Evolutionary conservation across 2,329 filamentous ascomycete species (phyloP).

Genomic region (Talaromyces piceae): DNA sequence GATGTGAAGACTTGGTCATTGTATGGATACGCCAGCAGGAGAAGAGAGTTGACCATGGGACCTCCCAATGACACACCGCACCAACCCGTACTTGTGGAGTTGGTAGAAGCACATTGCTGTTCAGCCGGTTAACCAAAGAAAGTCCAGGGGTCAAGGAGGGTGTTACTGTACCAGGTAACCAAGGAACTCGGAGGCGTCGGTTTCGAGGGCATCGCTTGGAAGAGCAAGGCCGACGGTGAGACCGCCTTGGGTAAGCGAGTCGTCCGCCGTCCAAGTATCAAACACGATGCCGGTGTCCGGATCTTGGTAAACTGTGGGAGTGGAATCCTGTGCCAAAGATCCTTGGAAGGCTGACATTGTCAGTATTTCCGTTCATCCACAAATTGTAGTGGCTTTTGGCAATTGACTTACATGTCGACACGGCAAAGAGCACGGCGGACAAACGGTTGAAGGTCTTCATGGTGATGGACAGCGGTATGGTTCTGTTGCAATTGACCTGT

Average conservation of each 20-base stretch:
- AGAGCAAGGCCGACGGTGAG: constrained; percentile 51
- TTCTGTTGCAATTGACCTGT: neutral
- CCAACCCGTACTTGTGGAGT: constrained; percentile 47
- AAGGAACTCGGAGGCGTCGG: constrained; percentile 50
- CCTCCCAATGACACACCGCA: constrained; percentile 51
- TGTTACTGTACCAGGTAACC: constrained; percentile 44
- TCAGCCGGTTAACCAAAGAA: constrained; percentile 6
- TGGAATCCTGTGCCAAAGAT: constrained; percentile 9
- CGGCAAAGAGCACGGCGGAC: neutral
- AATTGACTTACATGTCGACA: neutral
- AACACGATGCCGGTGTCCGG: constrained; percentile 47
- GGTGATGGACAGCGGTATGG: neutral
- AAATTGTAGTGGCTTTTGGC: neutral
- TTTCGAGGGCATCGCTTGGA: constrained; percentile 42
- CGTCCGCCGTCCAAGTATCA: constrained; percentile 42
- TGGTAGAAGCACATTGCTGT: constrained; percentile 42
- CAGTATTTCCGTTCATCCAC: too few relatives aligned
- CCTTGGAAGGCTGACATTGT: constrained; percentile 8
- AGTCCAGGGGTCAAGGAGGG: constrained; percentile 13
- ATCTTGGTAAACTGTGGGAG: constrained; percentile 33
- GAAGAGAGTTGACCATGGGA: constrained; percentile 51
- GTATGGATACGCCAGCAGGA: constrained; percentile 53
- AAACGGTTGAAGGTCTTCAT: neutral
- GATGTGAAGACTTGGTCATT: constrained; percentile 49
- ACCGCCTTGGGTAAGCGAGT: constrained; percentile 36